Evolutionary conservation across 495 filamentous ascomycete species (phyloP).

Genomic region (Penicillium verhagenii): DNA sequence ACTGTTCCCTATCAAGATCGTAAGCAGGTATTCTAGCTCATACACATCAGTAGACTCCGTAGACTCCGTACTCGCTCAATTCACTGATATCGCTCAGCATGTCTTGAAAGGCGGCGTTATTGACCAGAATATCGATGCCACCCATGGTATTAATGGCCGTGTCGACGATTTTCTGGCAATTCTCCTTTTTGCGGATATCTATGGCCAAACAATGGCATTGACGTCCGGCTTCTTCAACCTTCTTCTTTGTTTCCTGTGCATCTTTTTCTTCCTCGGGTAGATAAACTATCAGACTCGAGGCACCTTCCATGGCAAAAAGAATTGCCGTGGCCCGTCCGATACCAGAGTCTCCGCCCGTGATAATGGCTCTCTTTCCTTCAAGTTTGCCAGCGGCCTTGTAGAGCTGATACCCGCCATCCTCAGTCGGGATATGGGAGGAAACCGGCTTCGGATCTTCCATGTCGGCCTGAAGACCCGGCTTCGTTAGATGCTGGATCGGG

Average conservation of each 20-base stretch:
- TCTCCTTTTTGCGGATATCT: constrained; percentile 62
- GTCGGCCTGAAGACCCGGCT: constrained; percentile 67
- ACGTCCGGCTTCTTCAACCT: constrained; percentile 62
- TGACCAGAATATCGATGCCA: constrained; percentile 73
- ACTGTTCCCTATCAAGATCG: constrained; percentile 60
- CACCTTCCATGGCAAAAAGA: constrained; percentile 81
- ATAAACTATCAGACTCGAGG: constrained; percentile 71
- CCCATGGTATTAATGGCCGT: constrained; percentile 62
- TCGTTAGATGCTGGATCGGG: constrained; percentile 64
- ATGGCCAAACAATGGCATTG: constrained; percentile 61
- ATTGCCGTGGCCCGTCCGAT: constrained; percentile 82
- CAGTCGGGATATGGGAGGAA: constrained; percentile 65
- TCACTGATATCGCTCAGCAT: constrained; percentile 69
- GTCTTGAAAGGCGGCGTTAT: constrained; percentile 79
- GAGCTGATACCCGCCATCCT: constrained; percentile 66
- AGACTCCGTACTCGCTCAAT: constrained; percentile 59
- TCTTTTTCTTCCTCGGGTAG: constrained; percentile 75
- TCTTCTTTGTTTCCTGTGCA: constrained; percentile 71
- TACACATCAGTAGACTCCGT: neutral
- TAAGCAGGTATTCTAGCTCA: neutral
- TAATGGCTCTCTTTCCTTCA: constrained; percentile 70
- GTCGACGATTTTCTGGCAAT: constrained; percentile 71
- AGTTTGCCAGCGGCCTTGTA: constrained; percentile 82
- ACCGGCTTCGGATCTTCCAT: constrained; percentile 63
- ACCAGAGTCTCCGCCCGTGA: constrained; percentile 81